Evolutionary conservation across 768 basidiomycete genomes (phyloP), one percentile per base, ranked within the genome.

Genomic region (Lactarius sanguifluus): DNA sequence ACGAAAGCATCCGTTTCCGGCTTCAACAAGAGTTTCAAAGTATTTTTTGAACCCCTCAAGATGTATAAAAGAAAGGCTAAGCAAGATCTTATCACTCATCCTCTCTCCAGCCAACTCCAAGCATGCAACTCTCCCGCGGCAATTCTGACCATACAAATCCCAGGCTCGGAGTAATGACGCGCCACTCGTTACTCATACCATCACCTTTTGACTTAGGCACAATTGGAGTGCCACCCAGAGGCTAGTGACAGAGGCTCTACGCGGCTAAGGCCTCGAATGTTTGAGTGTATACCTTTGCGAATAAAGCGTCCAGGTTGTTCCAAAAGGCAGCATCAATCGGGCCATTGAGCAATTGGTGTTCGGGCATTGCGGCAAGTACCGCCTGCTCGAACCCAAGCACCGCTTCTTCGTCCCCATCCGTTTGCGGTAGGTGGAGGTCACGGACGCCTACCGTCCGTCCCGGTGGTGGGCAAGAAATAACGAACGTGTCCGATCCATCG

Each of bases 321-420:
- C 54, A 56, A 18, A 32, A 56, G 2, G 7, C 30, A 3, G 54
- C 54, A n/a, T 56, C 54, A 32, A 56, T 56, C 10, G 54, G 16
- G 8, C 54, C 54, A 55, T 30, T 13, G 28, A 16, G 54, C 9
- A 55, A 12, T 30, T 55, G 54, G 5, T 55, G 28, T 15, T 30
- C 28, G 3, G 47, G 60, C 36, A 61, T 13, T 2, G 50, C 34
- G 7, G 52, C 61, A 20, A 62, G 38, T 3, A 62, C 18, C 38
- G 52, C 52, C 25, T 55, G 52, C 18, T 55, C 54, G 50, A 55
- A 55, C 12, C 32, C 61, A 36, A 62, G 50, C 18, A 62, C 36
- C 4, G 16, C 16, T 5, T 30, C 50, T 30, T 40, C 12, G 36
- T 52, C 38, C 16, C 55, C 52, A 3, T 30, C 40, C 1, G 10